Evolutionary conservation across 257 asterid genomes (phyloP), one percentile per base, ranked within the genome.

Genomic region (Plantago elongata): DNA sequence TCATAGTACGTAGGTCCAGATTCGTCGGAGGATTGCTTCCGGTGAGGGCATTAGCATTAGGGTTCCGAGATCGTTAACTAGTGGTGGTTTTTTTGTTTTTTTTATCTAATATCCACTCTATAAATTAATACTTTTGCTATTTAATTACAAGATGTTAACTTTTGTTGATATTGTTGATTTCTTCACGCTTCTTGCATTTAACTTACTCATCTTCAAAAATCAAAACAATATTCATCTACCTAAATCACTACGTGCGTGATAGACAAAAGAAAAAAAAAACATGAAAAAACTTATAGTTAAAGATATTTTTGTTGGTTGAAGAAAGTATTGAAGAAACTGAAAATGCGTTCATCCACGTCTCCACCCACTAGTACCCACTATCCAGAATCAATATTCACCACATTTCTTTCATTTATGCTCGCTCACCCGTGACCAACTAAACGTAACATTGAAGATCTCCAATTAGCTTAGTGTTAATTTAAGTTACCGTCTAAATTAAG

Each of bases 291-390:
- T 16, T 6, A 17, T 45, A 30, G 44, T 42, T 2, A 47, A 11
- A 13, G 4, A 57, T 9, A 38, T 14, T 30, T 22, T 2, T 68
- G 70, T 76, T 68, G 76, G 85, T 76, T 76, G 76, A 76, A 62
- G 76, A 76, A 62, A 56, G 76, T 71, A 71, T 14, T 59, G 60
- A 45, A 54, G 38, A 22, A 54, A 42, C 58, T 30, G 67, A 48
- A 38, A 71, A 37, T 16, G 13, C 9, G 3, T 7, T 9, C 13
- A 9, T 56, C 70, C 85, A 73, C 78, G 74, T 77, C 74, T 54
- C 62, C 66, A 67, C 58, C 75, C 64, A 69, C 76, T 67, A 78
- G 78, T 72, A 62, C 78, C 80, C 70, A 73, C 78, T 72, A 17
- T 15, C 14, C 47, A 6, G 60, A 60, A 40, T 61, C 34, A 62